Evolutionary conservation across 345 rosid genomes (phyloP).

Genomic region (Cardamine chenopodiifolia): DNA sequence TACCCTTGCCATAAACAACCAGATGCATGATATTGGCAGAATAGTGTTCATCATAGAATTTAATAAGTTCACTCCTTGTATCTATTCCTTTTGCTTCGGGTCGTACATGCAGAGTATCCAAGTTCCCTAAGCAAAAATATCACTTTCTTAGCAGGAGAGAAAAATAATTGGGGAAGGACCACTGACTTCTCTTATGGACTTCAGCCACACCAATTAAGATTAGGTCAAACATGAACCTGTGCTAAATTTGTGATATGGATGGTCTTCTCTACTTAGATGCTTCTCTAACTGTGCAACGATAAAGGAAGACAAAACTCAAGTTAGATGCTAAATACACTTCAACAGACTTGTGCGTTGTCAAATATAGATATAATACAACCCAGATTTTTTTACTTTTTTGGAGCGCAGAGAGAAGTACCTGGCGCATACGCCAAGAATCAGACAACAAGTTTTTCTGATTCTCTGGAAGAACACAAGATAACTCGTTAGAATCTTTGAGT

Average conservation of each 20-base stretch:
- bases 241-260: conserved; percentile 82
- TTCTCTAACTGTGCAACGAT: conserved; percentile 61
- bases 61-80: conserved; percentile 71
- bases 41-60: conserved; percentile 76
- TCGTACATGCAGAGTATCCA: conserved; percentile 75
- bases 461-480: conserved; percentile 52
- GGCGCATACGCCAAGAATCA: conserved; percentile 74
- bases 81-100: conserved; percentile 79
- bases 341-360: conserved; percentile 11
- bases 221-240: conserved; percentile 57
- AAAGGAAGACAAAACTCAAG: neutral
- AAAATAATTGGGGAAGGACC: neutral
- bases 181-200: conserved; percentile 6
- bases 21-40: conserved; percentile 92
- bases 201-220: neutral
- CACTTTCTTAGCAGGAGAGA: conserved; percentile 26
- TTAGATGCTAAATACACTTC: neutral
- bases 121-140: conserved; percentile 55
- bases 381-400: too few relatives aligned
- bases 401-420: conserved; percentile 47
- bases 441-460: conserved; percentile 77
- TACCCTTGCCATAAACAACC: conserved; percentile 85
- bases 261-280: conserved; percentile 67
- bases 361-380: neutral
- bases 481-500: conserved; percentile 1